These are phyloP conservation scores for Lasiosphaeriaceae sp. DNA, from an alignment of 495 filamentous ascomycete species.

Conservation along the genomic window DNA sequence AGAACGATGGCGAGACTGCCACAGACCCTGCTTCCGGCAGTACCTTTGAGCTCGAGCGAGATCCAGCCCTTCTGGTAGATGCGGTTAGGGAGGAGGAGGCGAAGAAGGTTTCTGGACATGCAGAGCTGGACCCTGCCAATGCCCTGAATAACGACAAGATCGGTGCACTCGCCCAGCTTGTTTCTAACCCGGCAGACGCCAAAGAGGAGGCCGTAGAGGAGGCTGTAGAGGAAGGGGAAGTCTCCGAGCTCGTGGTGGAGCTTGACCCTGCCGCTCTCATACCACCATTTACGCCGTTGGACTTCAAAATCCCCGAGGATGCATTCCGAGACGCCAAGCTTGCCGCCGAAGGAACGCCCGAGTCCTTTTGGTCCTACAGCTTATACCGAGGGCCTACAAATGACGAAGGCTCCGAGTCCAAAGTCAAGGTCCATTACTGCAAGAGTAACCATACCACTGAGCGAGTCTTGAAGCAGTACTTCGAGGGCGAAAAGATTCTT, in stretches of 20 bases:
- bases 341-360: slow-evolving; percentile 33
- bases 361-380: slow-evolving; percentile 63
- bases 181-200: too few species aligned
- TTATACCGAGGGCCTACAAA: slow-evolving; percentile 52
- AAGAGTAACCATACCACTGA: slow-evolving; percentile 61
- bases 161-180: too few species aligned
- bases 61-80: too few species aligned
- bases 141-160: too few species aligned
- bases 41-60: too few species aligned
- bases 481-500: slow-evolving; percentile 64
- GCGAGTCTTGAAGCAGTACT: slow-evolving; percentile 57
- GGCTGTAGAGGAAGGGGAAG: background rate
- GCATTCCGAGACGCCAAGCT: slow-evolving; percentile 41
- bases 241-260: slow-evolving; percentile 1
- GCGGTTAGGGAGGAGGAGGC: too few species aligned
- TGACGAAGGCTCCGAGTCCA: slow-evolving; percentile 29
- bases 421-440: slow-evolving; percentile 73
- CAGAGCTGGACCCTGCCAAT: too few species aligned
- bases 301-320: slow-evolving; percentile 44
- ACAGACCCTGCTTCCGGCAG: background rate
- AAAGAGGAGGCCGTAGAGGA: background rate
- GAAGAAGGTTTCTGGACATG: too few species aligned
- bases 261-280: slow-evolving; percentile 12
- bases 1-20: too few species aligned
- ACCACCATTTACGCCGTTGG: slow-evolving; percentile 33